Base-by-base conservation (phyloP, 805 yeast genomes). In the Limtongozyma cylindracea region DNA sequence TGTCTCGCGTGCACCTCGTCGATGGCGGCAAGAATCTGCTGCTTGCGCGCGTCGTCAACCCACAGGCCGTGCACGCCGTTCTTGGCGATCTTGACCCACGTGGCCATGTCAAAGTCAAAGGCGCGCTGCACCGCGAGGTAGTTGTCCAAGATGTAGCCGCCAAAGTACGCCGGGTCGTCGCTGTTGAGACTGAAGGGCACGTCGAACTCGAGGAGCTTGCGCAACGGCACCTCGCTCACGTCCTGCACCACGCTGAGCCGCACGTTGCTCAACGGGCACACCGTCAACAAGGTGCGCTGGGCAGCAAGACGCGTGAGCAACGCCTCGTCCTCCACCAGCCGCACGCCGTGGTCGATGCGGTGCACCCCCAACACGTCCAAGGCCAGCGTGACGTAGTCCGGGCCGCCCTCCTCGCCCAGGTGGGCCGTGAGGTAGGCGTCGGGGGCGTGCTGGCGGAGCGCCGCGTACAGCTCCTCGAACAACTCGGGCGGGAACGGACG, bases 331-430 rank as follows among this genome's bases (percentile, higher is more conserved):
- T 70, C 53, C 20, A 52, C 43, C 7, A 77, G 58, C 35, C 69
- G 64, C 30, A 73, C 61, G 24, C 91, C 91, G 37, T 76, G 91
- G 37, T 76, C 91, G 25, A 76, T 68, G 42, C 92, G 59, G 16
- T 66, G 53, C 13, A 61, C 74, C 13, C 30, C 25, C 24, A 37
- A 53, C 21, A 51, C 25, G 32, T 70, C 68, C 28, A 74, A 45
- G 2, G 88, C 47, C 23, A 53, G 54, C 7, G 45, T 26, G 13
- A 74, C 73, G 31, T 50, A 72, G n/a, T 61, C 56, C 19, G 77
- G 65, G 29, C 70, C 76, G 23, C 84, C 91, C 48, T 76, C 91
- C 45, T 76, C 91, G 34, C 91, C 91, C 3, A 88, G 91, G 36
- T 76, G 91, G 3, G 91, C 84, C 17, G 91, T 76, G 24, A 71